These are phyloP conservation scores for Boletus rufocinnamomeus DNA, from an alignment of 768 basidiomycete species.

Conservation along the genomic window DNA sequence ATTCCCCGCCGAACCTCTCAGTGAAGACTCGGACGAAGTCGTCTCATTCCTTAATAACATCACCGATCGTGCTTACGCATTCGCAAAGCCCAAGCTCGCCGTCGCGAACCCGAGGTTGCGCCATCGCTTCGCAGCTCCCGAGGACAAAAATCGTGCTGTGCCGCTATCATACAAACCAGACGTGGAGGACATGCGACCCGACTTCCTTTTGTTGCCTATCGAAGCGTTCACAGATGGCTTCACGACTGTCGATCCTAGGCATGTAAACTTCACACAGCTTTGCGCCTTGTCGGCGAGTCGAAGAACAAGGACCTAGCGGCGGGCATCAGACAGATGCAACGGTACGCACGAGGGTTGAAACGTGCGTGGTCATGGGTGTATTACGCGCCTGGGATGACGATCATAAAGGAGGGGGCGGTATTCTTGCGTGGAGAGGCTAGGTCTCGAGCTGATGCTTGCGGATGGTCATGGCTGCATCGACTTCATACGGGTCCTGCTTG, in stretches of 20 bases:
- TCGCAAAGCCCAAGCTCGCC: too few relatives aligned
- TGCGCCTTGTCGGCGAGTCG: slow-evolving; percentile 12
- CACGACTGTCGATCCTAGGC: too few relatives aligned
- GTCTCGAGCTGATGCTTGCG: slow-evolving; percentile 9
- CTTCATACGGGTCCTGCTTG: slow-evolving; percentile 17
- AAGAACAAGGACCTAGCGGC: slow-evolving; percentile 1
- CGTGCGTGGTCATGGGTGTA: slow-evolving; percentile 14
- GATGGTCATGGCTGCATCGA: slow-evolving; percentile 15
- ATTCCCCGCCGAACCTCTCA: too few relatives aligned
- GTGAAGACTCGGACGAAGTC: too few relatives aligned
- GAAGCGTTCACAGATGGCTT: slow-evolving; percentile 13
- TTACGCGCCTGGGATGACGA: slow-evolving; percentile 13
- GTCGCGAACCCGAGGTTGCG: too few relatives aligned
- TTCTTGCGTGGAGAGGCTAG: slow-evolving; percentile 13
- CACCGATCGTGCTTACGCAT: too few relatives aligned
- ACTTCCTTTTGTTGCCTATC: slow-evolving; percentile 17
- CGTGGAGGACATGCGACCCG: slow-evolving; percentile 6
- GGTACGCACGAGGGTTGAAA: too few relatives aligned
- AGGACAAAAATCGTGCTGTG: too few relatives aligned
- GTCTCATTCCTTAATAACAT: too few relatives aligned
- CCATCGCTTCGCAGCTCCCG: too few relatives aligned
- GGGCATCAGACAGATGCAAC: slow-evolving; percentile 4
- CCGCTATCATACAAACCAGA: neutral
- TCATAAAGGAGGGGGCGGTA: too few relatives aligned
- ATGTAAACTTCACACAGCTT: too few relatives aligned